A percentile compares a stretch with the other conserved stretches of the same genome.
Evolutionary conservation across 2,329 filamentous ascomycete species (phyloP).

Genomic region (Saccharata proteae): DNA sequence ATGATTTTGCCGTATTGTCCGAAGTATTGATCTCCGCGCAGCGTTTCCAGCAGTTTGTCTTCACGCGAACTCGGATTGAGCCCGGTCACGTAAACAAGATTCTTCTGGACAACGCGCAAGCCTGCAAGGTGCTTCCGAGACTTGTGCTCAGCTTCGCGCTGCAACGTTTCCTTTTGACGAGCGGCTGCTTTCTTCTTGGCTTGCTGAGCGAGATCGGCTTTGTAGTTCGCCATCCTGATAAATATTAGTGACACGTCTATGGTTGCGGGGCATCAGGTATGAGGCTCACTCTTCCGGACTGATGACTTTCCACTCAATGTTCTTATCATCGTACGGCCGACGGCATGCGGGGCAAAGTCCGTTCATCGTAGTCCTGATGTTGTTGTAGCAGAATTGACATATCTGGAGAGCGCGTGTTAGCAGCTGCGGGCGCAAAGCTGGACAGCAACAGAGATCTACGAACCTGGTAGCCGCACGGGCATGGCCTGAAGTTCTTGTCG

Average conservation of each 20-base stretch:
- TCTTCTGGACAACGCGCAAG: constrained; percentile 94
- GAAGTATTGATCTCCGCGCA: constrained; percentile 87
- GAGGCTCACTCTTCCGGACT: constrained; percentile 79
- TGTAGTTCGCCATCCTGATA: constrained; percentile 57
- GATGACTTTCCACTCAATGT: constrained; percentile 92
- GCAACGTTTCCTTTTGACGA: constrained; percentile 89
- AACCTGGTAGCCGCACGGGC: constrained; percentile 97
- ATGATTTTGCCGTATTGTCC: constrained; percentile 97
- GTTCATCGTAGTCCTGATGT: constrained; percentile 97
- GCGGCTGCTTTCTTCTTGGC: constrained; percentile 86
- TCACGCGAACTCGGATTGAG: constrained; percentile 85
- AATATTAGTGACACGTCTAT: constrained; percentile 18
- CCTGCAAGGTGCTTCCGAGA: constrained; percentile 94
- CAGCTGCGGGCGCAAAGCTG: constrained; percentile 2
- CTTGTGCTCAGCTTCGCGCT: constrained; percentile 88
- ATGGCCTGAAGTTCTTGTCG: constrained; percentile 92
- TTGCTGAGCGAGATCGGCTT: constrained; percentile 63
- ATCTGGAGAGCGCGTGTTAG: constrained; percentile 46
- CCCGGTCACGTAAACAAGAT: constrained; percentile 94
- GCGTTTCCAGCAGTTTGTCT: constrained; percentile 79
- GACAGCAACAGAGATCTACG: constrained; percentile 15
- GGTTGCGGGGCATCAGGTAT: constrained; percentile 6
- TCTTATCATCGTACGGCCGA: constrained; percentile 90
- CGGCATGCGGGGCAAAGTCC: constrained; percentile 95
- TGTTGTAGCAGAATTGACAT: constrained; percentile 99